A percentile compares a stretch with the other conserved stretches of the same genome.
Evolutionary conservation across 1,284 basidiomycete species (phyloP).

Genomic region (Ustilago crameri): DNA sequence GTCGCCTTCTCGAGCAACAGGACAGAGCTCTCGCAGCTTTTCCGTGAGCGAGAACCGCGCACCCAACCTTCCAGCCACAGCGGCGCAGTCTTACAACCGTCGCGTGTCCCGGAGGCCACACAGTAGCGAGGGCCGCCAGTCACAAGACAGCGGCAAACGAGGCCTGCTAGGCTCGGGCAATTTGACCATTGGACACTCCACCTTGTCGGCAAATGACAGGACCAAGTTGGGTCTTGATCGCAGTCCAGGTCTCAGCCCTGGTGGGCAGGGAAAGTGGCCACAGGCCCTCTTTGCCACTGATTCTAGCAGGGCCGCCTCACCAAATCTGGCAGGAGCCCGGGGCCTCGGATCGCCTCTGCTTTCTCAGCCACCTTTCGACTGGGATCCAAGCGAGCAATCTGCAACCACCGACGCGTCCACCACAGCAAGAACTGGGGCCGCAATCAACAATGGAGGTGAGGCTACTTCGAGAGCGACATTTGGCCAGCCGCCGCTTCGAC

Average conservation of each 20-base stretch:
- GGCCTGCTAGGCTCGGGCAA: conserved; percentile 4
- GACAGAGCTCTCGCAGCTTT: conserved; percentile 19
- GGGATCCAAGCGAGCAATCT: too few species aligned
- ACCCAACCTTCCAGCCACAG: conserved; percentile 30
- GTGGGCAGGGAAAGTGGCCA: neutral
- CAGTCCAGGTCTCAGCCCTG: neutral
- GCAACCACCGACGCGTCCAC: too few species aligned
- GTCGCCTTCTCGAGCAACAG: conserved; percentile 30
- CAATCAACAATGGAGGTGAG: too few species aligned
- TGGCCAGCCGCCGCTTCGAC: too few species aligned
- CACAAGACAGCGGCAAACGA: conserved; percentile 16
- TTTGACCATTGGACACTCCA: conserved; percentile 8
- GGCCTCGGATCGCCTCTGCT: too few species aligned
- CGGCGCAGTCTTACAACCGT: conserved; percentile 44
- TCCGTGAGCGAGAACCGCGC: conserved; percentile 29
- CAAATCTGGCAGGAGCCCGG: too few species aligned
- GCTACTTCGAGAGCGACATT: too few species aligned
- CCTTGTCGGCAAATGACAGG: conserved; percentile 13
- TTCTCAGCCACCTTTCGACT: too few species aligned
- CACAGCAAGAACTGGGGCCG: too few species aligned
- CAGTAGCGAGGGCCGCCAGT: conserved; percentile 45
- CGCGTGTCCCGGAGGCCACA: conserved; percentile 35
- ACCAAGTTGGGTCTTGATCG: conserved; percentile 12
- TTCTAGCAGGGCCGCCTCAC: too few species aligned
- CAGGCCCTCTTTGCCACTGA: too few species aligned